Evolutionary conservation across 2,329 filamentous ascomycete genomes (phyloP).

Genomic region (Coniochaeta sp.): DNA sequence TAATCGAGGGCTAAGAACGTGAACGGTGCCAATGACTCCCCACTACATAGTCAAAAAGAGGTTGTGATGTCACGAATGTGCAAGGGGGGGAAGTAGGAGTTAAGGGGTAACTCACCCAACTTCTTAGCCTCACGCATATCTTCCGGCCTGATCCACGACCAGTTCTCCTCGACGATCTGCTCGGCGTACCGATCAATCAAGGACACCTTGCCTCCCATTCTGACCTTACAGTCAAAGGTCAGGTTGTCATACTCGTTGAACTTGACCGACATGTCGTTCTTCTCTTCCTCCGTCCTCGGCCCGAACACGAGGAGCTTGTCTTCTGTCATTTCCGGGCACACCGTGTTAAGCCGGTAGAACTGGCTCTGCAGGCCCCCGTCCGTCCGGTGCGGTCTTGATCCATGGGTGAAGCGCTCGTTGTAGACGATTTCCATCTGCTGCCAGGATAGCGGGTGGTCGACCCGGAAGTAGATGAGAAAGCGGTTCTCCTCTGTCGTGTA

Average conservation of each 20-base stretch:
- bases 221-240: neutral
- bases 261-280: constrained; percentile 11
- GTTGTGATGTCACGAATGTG: too few species aligned
- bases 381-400: constrained; percentile 24
- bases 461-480: constrained; percentile 35
- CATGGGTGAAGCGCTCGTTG: constrained; percentile 25
- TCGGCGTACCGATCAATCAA: constrained; percentile 2
- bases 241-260: constrained; percentile 19
- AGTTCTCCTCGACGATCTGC: constrained; percentile 3
- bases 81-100: neutral
- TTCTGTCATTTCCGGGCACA: constrained; percentile 30
- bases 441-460: constrained; percentile 35
- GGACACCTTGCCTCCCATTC: neutral
- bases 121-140: constrained; percentile 1
- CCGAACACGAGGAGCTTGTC: constrained; percentile 32
- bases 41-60: too few species aligned
- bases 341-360: constrained; percentile 35
- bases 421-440: constrained; percentile 30
- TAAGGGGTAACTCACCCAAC: neutral
- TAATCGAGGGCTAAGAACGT: too few species aligned
- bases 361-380: constrained; percentile 33
- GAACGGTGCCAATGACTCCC: too few species aligned
- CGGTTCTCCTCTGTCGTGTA: constrained; percentile 35
- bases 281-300: constrained; percentile 14
- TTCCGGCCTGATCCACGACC: neutral